Percentiles rank a stretch among this genome's conserved stretches.
Conservation (phyloP, 2,329 filamentous ascomycete genomes). For the Alternaria consortialis region DNA sequence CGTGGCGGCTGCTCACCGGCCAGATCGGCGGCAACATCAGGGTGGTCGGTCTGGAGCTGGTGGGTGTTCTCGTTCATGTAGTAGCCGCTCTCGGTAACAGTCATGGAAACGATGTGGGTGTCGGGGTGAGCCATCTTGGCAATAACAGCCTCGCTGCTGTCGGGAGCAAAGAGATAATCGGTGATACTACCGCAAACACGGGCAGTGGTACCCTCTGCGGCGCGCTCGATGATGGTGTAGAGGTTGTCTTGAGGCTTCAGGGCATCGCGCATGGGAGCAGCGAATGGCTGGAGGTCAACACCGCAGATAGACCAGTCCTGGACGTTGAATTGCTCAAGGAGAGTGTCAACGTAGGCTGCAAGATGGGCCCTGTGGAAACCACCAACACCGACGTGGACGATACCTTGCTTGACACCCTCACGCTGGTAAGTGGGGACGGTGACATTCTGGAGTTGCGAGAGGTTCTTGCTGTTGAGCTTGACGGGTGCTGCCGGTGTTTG, state of each 20-base stretch:
- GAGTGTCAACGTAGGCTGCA: slow-evolving; percentile 38
- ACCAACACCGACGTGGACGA: slow-evolving; percentile 41
- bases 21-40: slow-evolving; percentile 37
- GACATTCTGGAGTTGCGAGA: slow-evolving; percentile 31
- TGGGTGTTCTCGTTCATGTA: slow-evolving; percentile 44
- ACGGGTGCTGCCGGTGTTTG: slow-evolving; percentile 6
- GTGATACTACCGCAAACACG: slow-evolving; percentile 39
- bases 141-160: slow-evolving; percentile 39
- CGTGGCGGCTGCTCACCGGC: slow-evolving; percentile 32
- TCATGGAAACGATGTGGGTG: slow-evolving; percentile 44
- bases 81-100: slow-evolving; percentile 42
- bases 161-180: slow-evolving; percentile 42
- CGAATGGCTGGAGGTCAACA: slow-evolving; percentile 40
- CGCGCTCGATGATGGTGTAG: slow-evolving; percentile 41
- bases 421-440: slow-evolving; percentile 36
- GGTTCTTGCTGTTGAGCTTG: slow-evolving; percentile 32
- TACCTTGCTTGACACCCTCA: slow-evolving; percentile 38
- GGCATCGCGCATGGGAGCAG: slow-evolving; percentile 37
- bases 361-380: slow-evolving; percentile 43
- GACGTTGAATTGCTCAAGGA: slow-evolving; percentile 36
- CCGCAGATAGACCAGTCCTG: slow-evolving; percentile 43
- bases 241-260: slow-evolving; percentile 37
- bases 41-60: slow-evolving; percentile 36
- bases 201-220: slow-evolving; percentile 32
- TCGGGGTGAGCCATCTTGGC: slow-evolving; percentile 42